A percentile compares a stretch with the other conserved stretches of the same genome.
phyloP scores from a whole-genome alignment of 2,329 filamentous ascomycete species.

The Calonectria montana region DNA sequence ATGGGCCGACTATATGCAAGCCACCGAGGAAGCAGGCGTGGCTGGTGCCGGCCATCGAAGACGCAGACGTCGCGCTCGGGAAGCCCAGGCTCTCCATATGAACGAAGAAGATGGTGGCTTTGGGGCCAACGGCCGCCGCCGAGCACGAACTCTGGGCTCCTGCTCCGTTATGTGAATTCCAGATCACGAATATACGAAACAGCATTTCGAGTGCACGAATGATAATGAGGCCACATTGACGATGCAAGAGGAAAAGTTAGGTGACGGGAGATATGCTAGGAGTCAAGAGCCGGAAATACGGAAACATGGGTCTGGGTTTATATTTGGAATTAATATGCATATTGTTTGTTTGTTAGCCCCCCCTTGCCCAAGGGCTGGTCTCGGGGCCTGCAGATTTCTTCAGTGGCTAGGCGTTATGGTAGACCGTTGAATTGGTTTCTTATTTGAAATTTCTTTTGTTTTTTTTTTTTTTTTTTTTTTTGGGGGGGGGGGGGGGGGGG shows the following conservation, averaged over 20 bases:
- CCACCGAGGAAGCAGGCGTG: slow-evolving; percentile 83
- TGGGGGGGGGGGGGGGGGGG: too few relatives aligned
- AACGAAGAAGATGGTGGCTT: slow-evolving; percentile 79
- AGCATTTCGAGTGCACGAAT: neutral
- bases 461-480: too few relatives aligned
- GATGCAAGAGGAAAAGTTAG: neutral
- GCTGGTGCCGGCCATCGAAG: slow-evolving; percentile 74
- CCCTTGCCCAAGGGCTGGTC: neutral
- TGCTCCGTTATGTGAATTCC: slow-evolving; percentile 72
- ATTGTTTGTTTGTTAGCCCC: slow-evolving; percentile 7
- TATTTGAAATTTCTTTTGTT: neutral
- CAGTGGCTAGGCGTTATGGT: slow-evolving; percentile 34
- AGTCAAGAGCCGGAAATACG: slow-evolving; percentile 1
- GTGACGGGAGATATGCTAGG: slow-evolving; percentile 7
- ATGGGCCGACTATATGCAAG: slow-evolving; percentile 96
- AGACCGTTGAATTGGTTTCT: slow-evolving; percentile 32
- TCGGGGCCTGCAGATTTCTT: neutral
- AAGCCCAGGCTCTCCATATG: slow-evolving; percentile 83
- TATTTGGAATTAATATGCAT: neutral
- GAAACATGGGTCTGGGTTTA: slow-evolving; percentile 1
- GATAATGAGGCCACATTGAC: neutral
- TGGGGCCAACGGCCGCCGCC: slow-evolving; percentile 65
- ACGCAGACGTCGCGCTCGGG: slow-evolving; percentile 80
- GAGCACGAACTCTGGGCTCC: slow-evolving; percentile 71
- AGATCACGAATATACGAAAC: neutral